Conservation (phyloP, 2,329 filamentous ascomycete genomes). For the Fusarium agapanthi region DNA sequence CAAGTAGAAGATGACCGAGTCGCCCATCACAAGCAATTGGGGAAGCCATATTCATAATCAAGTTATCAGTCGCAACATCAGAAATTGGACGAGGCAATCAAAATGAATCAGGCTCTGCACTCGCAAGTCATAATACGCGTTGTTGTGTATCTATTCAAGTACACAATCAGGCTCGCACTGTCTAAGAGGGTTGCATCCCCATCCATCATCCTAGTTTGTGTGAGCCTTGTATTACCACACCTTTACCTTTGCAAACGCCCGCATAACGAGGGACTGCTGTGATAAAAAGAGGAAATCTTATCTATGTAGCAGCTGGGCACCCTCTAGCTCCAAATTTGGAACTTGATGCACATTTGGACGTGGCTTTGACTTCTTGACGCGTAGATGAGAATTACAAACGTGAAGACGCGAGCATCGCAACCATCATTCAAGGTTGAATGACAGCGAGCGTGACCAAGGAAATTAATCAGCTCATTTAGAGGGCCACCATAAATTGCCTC, state of each 20-base stretch:
- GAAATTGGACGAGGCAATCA: not conserved
- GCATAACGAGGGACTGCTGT: not conserved
- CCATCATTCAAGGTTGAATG: not conserved
- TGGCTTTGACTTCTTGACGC: no score
- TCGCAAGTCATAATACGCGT: not conserved
- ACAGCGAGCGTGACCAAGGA: not conserved
- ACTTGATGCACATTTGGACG: not conserved
- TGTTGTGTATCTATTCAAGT: not conserved
- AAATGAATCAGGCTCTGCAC: not conserved
- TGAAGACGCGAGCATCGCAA: not conserved
- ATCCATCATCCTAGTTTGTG: not conserved
- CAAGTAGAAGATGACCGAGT: not conserved
- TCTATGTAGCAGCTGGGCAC: not conserved
- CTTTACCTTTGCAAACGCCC: not conserved
- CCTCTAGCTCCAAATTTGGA: no score
- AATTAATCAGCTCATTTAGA: not conserved
- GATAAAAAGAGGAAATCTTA: accelerated
- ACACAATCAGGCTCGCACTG: not conserved
- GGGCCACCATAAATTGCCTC: not conserved
- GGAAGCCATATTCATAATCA: not conserved
- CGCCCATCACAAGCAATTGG: not conserved
- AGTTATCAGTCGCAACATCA: not conserved
- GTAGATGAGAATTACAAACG: not conserved
- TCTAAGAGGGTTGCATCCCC: not conserved
- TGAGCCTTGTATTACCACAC: not conserved